Evolutionary conservation across 2,329 filamentous ascomycete species (phyloP).

Genomic region (Neobulgaria alba): DNA sequence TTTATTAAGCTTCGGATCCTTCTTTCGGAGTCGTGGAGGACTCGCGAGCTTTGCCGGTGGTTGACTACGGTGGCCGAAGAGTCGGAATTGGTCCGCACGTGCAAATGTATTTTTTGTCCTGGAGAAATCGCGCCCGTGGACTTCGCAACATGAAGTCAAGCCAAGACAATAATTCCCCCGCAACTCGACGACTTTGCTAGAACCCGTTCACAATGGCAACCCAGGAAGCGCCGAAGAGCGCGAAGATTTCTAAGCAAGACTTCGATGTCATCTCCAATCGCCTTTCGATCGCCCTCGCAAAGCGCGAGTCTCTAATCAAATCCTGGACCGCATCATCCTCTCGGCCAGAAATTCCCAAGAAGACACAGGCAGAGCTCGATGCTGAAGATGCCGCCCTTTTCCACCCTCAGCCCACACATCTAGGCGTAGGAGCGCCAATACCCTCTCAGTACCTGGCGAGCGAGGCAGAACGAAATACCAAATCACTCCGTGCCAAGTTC

Average conservation of each 20-base stretch:
- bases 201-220: slow-evolving; percentile 12
- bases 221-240: slow-evolving; percentile 13
- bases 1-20: slow-evolving; percentile 12
- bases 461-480: slow-evolving; percentile 24
- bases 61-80: no score
- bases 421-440: slow-evolving; percentile 27
- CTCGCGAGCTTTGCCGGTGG: no score
- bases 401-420: slow-evolving; percentile 20
- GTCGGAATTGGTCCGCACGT: no score
- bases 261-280: slow-evolving; percentile 27
- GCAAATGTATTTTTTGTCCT: no score
- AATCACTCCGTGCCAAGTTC: slow-evolving; percentile 27
- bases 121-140: no score
- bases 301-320: slow-evolving; percentile 26
- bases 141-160: no score
- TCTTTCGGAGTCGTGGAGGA: no score
- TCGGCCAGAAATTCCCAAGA: slow-evolving; percentile 11
- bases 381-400: slow-evolving; percentile 27
- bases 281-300: slow-evolving; percentile 26
- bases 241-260: slow-evolving; percentile 21
- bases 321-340: slow-evolving; percentile 25
- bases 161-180: no score
- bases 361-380: slow-evolving; percentile 28
- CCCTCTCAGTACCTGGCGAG: slow-evolving; percentile 24
- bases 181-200: no score